Conservation (phyloP, 1,139 yeast species). For the Pichiaceae sp. region DNA sequence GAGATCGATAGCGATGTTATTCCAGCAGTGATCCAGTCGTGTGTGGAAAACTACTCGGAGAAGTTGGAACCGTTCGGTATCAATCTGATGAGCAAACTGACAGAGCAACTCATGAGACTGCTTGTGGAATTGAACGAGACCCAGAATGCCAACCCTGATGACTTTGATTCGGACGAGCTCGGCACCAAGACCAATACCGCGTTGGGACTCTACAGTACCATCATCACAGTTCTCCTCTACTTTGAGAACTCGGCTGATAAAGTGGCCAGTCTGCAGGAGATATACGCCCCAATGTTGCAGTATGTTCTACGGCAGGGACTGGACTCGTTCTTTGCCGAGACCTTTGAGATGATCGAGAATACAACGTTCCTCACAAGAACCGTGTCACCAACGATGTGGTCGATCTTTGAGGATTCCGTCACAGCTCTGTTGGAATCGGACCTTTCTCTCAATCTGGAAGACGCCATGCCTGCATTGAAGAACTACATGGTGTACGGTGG, state of each 20-base stretch:
- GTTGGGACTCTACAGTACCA: constrained; percentile 75
- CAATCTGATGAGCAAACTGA: constrained; percentile 71
- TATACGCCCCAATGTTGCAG: constrained; percentile 65
- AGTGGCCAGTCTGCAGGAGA: constrained; percentile 60
- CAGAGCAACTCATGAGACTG: constrained; percentile 71
- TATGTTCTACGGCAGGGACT: constrained; percentile 55
- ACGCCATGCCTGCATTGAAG: constrained; percentile 65
- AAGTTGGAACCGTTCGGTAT: constrained; percentile 93
- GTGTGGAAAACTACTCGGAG: constrained; percentile 81
- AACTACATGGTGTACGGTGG: constrained; percentile 73
- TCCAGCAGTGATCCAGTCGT: constrained; percentile 89
- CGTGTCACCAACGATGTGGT: constrained; percentile 76
- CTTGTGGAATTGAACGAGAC: constrained; percentile 64
- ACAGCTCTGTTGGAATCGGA: constrained; percentile 32
- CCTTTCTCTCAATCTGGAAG: constrained; percentile 51
- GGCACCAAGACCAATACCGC: constrained; percentile 86
- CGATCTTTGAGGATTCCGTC: constrained; percentile 48
- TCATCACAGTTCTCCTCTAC: constrained; percentile 78
- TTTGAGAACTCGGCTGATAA: constrained; percentile 75
- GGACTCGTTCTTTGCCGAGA: constrained; percentile 77
- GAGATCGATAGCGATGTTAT: constrained; percentile 83
- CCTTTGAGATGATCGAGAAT: constrained; percentile 79
- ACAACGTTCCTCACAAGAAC: constrained; percentile 67
- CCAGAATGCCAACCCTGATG: constrained; percentile 36
- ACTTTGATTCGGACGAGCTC: constrained; percentile 41